A percentile compares a stretch with the other conserved stretches of the same genome.
Conservation (phyloP, 2,329 filamentous ascomycete species). For the Venturia effusa region DNA sequence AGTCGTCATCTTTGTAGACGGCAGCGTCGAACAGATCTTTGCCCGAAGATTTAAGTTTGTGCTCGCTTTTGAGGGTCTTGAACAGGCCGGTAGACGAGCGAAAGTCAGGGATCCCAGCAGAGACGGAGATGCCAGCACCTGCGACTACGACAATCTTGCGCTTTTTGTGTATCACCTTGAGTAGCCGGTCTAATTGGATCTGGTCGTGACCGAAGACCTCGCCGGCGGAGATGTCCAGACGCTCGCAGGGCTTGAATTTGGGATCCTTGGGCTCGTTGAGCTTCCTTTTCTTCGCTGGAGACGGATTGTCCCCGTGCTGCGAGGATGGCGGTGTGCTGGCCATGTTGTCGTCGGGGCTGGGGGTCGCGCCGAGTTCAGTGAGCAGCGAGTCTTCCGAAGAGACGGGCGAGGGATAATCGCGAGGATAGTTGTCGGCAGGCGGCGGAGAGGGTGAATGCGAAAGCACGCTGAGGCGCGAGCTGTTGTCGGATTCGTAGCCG, state of each 20-base stretch:
- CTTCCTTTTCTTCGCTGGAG: slow-evolving; percentile 61
- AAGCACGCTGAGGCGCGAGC: slow-evolving; percentile 23
- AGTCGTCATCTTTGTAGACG: slow-evolving; percentile 84
- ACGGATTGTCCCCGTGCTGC: slow-evolving; percentile 19
- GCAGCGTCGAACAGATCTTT: slow-evolving; percentile 96
- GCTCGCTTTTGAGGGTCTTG: slow-evolving; percentile 69
- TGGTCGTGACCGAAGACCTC: slow-evolving; percentile 46
- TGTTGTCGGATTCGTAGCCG: slow-evolving; percentile 26
- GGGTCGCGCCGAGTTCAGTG: background rate
- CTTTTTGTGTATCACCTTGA: slow-evolving; percentile 70
- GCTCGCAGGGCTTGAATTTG: slow-evolving; percentile 67
- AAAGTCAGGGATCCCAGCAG: slow-evolving; percentile 95
- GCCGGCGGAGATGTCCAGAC: slow-evolving; percentile 57
- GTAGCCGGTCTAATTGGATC: slow-evolving; percentile 55
- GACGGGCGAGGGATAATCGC: slow-evolving; percentile 24
- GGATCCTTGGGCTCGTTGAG: slow-evolving; percentile 46
- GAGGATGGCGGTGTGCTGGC: background rate
- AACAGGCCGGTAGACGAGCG: slow-evolving; percentile 87
- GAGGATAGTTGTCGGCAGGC: slow-evolving; percentile 16
- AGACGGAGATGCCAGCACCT: slow-evolving; percentile 92
- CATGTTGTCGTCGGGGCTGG: slow-evolving; percentile 2
- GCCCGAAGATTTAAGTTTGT: slow-evolving; percentile 85
- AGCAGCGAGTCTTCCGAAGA: background rate
- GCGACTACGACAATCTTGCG: slow-evolving; percentile 96
- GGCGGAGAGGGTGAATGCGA: slow-evolving; percentile 27